Percentiles rank a stretch among this genome's conserved stretches.
These are phyloP conservation scores for Botrytis fabae DNA, from an alignment of 2,329 filamentous ascomycete species.

Conservation along the genomic window DNA sequence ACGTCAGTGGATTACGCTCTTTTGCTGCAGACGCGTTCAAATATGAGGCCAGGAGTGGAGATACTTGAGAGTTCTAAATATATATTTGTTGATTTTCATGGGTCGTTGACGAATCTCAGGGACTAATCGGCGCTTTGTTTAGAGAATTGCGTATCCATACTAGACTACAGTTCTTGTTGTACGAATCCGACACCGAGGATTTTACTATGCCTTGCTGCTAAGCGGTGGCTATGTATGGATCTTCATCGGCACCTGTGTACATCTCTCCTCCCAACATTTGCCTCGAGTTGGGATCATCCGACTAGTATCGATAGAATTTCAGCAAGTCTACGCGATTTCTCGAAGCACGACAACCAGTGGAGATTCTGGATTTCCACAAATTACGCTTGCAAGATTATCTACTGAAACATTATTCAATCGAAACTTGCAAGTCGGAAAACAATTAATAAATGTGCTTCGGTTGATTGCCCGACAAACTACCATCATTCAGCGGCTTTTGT, in stretches of 20 bases:
- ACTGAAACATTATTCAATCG: too few relatives aligned
- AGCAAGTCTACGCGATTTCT: background rate
- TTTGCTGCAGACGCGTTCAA: background rate
- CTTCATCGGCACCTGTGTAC: background rate
- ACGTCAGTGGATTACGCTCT: background rate
- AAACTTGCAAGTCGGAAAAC: background rate
- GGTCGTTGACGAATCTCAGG: background rate
- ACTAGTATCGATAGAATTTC: background rate
- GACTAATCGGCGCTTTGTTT: background rate
- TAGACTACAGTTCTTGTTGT: too few relatives aligned
- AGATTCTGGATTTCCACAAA: background rate
- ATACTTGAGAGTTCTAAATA: too few relatives aligned
- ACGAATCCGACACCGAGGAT: background rate
- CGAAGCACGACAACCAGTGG: background rate
- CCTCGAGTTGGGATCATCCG: background rate
- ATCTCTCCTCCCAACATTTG: background rate
- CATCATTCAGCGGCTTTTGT: background rate
- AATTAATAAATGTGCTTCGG: background rate
- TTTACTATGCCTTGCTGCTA: background rate
- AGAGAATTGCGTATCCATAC: background rate
- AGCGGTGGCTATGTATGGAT: background rate
- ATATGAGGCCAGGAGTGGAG: background rate
- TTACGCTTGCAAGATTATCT: background rate
- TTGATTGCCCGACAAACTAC: background rate
- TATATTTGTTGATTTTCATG: background rate